These are phyloP conservation scores for Lepidium africanum DNA, from an alignment of 345 rosid genomes.

Conservation along the genomic window DNA sequence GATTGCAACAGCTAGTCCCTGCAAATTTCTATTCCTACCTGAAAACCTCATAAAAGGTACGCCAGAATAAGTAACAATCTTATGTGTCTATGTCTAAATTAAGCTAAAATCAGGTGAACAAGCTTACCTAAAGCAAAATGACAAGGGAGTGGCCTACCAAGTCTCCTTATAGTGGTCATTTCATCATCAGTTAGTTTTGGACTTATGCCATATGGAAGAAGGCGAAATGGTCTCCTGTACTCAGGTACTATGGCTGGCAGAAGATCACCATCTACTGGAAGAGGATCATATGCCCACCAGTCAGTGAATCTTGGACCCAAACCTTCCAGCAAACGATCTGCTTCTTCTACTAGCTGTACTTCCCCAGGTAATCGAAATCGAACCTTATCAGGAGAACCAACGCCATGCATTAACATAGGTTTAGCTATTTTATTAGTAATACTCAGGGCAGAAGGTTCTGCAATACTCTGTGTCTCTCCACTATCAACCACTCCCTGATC, in stretches of 20 bases:
- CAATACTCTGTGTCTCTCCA: conserved; percentile 19
- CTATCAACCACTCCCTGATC: conserved; percentile 22
- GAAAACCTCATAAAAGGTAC: conserved; percentile 18
- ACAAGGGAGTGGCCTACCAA: conserved; percentile 78
- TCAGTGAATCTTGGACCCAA: conserved; percentile 83
- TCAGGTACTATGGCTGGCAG: conserved; percentile 73
- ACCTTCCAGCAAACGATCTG: conserved; percentile 71
- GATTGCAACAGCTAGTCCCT: conserved; percentile 78
- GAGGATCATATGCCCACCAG: conserved; percentile 97
- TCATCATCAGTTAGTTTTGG: conserved; percentile 81
- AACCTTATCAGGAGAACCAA: conserved; percentile 65
- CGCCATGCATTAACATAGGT: conserved; percentile 46
- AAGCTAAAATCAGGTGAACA: neutral
- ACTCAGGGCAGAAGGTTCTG: conserved; percentile 22
- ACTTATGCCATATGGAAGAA: conserved; percentile 84
- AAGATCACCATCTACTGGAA: conserved; percentile 89
- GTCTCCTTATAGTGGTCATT: conserved; percentile 88
- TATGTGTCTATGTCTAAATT: conserved; percentile 1
- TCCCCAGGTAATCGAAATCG: conserved; percentile 83
- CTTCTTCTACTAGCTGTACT: conserved; percentile 64
- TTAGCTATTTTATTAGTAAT: conserved; percentile 19
- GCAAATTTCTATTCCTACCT: conserved; percentile 87
- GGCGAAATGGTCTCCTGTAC: conserved; percentile 81
- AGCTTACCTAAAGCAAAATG: conserved; percentile 78
- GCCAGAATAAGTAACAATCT: conserved; percentile 4